Conservation (phyloP, 768 basidiomycete genomes). For the Lactifluus piperatus region DNA sequence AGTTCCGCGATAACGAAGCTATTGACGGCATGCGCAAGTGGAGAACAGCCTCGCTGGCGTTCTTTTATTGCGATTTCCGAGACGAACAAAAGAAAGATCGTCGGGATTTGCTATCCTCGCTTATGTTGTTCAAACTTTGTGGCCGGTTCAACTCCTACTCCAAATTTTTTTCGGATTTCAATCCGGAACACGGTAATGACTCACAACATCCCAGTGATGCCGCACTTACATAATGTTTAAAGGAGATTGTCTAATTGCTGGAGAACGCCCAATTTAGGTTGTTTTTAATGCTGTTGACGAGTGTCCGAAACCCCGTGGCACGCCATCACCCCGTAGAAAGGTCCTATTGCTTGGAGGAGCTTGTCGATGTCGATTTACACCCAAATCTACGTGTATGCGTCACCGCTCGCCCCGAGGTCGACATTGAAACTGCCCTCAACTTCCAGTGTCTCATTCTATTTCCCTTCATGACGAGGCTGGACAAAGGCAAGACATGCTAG, state of each 20-base stretch:
- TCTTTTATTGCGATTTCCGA: slow-evolving; percentile 4
- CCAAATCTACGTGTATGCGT: slow-evolving; percentile 1
- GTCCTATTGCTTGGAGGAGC: neutral
- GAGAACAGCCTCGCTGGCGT: neutral
- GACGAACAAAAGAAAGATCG: neutral
- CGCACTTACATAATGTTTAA: neutral
- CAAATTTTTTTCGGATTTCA: neutral
- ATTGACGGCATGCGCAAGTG: neutral
- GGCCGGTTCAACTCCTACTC: neutral
- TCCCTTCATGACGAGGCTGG: neutral
- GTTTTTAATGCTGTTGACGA: slow-evolving; percentile 2
- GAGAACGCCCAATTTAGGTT: neutral
- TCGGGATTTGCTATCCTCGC: neutral
- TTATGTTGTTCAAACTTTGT: neutral
- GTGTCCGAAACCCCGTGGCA: neutral
- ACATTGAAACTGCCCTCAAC: neutral
- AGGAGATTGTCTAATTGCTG: neutral
- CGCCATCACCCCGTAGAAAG: neutral
- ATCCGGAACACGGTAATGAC: neutral
- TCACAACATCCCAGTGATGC: neutral
- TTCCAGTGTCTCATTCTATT: neutral
- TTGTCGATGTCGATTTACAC: neutral
- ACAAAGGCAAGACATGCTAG: neutral
- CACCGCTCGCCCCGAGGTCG: neutral
- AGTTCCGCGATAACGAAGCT: neutral